phyloP scores from a whole-genome alignment of 441 rosid species.

The Croton laevigatus region DNA sequence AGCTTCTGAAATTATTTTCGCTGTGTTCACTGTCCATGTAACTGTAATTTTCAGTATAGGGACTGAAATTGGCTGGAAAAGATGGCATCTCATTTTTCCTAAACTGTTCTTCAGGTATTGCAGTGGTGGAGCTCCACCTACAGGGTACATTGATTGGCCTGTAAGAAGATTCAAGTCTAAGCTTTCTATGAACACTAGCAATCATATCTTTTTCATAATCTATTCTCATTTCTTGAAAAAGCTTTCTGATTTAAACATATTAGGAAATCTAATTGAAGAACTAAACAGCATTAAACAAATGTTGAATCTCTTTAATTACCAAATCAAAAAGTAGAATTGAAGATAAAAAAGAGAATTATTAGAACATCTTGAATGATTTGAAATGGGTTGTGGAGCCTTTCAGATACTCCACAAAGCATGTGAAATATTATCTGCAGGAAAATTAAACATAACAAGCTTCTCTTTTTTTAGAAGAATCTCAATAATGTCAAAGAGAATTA shows the following conservation, averaged over 20 bases:
- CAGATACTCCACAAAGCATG: constrained; percentile 20
- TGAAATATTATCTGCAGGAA: constrained; percentile 6
- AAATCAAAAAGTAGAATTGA: no score
- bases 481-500: background rate
- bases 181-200: constrained; percentile 1
- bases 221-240: no score
- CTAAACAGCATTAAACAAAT: no score
- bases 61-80: constrained; percentile 31
- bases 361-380: constrained; percentile 6
- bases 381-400: constrained; percentile 17
- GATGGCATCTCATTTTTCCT: constrained; percentile 37
- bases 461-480: constrained; percentile 3
- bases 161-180: constrained; percentile 12
- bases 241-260: no score
- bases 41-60: constrained; percentile 27
- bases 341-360: background rate
- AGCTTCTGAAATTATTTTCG: constrained; percentile 34
- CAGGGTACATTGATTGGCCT: constrained; percentile 80
- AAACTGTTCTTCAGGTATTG: constrained; percentile 32
- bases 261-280: background rate
- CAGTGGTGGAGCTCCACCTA: constrained; percentile 56
- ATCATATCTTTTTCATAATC: background rate
- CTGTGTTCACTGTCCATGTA: constrained; percentile 37
- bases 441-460: background rate
- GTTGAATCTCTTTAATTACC: no score